Evolutionary conservation across 139 green algal species (phyloP).

Genomic region (Ulvella scutata): DNA sequence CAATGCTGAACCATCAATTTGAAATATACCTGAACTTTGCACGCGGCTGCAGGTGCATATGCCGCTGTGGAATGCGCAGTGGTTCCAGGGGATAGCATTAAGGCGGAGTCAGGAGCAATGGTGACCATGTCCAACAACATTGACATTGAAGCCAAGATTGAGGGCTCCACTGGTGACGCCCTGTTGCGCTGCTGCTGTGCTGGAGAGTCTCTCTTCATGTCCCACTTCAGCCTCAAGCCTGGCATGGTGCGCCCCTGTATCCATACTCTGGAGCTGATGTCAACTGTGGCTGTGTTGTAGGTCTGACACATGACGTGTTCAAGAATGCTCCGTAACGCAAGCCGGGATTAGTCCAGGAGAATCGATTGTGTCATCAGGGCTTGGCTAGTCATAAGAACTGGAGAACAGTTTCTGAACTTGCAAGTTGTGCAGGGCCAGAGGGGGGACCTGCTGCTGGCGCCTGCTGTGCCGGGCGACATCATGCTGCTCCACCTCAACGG

Average conservation of each 20-base stretch:
- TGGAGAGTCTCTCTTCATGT: conserved; percentile 18
- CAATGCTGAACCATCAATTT: too few species aligned
- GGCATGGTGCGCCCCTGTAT: not conserved
- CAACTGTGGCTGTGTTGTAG: too few species aligned
- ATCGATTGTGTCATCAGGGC: too few species aligned
- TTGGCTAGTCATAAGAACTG: too few species aligned
- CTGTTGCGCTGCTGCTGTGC: conserved; percentile 19
- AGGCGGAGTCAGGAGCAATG: conserved; percentile 11
- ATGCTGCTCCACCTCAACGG: conserved; percentile 19
- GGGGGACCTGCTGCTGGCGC: conserved; percentile 21
- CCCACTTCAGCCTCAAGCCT: conserved; percentile 7
- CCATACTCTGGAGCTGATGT: too few species aligned
- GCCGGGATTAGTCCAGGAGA: too few species aligned
- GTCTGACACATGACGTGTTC: too few species aligned
- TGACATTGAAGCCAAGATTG: conserved; percentile 10
- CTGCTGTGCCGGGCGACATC: conserved; percentile 17
- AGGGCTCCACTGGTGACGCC: conserved; percentile 8
- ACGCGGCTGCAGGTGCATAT: not conserved
- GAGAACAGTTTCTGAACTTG: too few species aligned
- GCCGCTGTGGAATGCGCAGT: not conserved
- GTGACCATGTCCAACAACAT: conserved; percentile 20
- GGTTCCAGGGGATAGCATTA: not conserved
- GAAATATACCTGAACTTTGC: too few species aligned
- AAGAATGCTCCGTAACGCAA: too few species aligned
- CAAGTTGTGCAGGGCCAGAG: conserved; percentile 2